A percentile compares a stretch with the other conserved stretches of the same genome.
Evolutionary conservation across 176 grass and related monocot genomes (phyloP).

Genomic region (Ensete ventricosum): DNA sequence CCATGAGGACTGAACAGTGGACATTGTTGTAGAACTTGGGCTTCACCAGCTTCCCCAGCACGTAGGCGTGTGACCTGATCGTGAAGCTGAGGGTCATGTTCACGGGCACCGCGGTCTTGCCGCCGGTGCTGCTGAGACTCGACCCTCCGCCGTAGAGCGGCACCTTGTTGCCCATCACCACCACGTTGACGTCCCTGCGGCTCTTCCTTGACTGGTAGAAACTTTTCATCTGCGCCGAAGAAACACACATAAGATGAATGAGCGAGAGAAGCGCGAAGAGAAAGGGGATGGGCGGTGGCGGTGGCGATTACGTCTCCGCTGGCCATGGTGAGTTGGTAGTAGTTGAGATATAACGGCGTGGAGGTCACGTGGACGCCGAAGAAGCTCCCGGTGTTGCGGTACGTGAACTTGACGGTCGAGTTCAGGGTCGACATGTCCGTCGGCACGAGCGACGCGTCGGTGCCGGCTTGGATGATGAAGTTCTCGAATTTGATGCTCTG

Average conservation of each 20-base stretch:
- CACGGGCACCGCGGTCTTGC: slow-evolving; percentile 45
- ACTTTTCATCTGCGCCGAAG: slow-evolving; percentile 39
- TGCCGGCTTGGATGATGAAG: slow-evolving; percentile 91
- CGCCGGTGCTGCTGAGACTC: slow-evolving; percentile 33
- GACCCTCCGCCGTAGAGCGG: slow-evolving; percentile 79
- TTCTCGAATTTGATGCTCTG: slow-evolving; percentile 73
- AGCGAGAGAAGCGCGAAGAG: no score
- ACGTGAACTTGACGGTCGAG: slow-evolving; percentile 61
- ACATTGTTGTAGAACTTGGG: slow-evolving; percentile 45
- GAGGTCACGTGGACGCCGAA: slow-evolving; percentile 77
- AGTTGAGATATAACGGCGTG: slow-evolving; percentile 40
- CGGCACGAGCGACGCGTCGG: slow-evolving; percentile 85
- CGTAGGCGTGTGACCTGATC: slow-evolving; percentile 55
- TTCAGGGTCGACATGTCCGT: slow-evolving; percentile 91
- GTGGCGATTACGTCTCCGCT: slow-evolving; percentile 35
- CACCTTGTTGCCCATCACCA: slow-evolving; percentile 60
- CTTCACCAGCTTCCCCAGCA: slow-evolving; percentile 74
- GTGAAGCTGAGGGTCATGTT: slow-evolving; percentile 35
- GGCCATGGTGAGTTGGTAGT: slow-evolving; percentile 63
- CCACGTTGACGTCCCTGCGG: slow-evolving; percentile 43
- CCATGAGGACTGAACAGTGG: slow-evolving; percentile 30
- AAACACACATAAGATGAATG: background rate
- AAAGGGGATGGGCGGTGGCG: background rate
- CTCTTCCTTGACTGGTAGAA: slow-evolving; percentile 90
- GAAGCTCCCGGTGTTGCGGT: slow-evolving; percentile 83